Percentiles rank a stretch among this genome's conserved stretches.
Evolutionary conservation across 2,329 filamentous ascomycete genomes (phyloP).

Genomic region (Chaetomiaceae sp.): DNA sequence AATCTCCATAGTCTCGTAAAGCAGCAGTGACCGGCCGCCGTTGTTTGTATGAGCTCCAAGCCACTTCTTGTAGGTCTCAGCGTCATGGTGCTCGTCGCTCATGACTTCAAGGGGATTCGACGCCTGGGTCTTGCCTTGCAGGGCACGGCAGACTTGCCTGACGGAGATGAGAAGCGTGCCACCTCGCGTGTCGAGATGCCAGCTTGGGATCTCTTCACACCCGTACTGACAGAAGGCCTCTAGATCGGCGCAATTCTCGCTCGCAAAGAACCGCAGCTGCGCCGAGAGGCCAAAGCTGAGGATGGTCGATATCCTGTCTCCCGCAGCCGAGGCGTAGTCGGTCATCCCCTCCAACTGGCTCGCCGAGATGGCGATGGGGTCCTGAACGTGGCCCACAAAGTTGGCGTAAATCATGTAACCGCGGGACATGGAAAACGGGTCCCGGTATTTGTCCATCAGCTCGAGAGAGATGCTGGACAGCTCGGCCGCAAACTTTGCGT

Average conservation of each 20-base stretch:
- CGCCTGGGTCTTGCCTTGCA: conserved; percentile 65
- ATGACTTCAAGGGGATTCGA: conserved; percentile 51
- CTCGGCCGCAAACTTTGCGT: conserved; percentile 61
- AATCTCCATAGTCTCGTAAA: conserved; percentile 64
- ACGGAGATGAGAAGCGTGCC: conserved; percentile 62
- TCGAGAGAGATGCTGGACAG: conserved; percentile 57
- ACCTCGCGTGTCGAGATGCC: conserved; percentile 64
- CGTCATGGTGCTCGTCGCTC: conserved; percentile 61
- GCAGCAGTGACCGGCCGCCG: conserved; percentile 56
- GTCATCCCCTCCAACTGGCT: conserved; percentile 58
- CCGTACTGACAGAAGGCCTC: conserved; percentile 65
- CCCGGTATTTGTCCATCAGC: conserved; percentile 56
- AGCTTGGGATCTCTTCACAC: conserved; percentile 68
- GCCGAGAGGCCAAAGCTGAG: conserved; percentile 64
- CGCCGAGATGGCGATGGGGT: conserved; percentile 53
- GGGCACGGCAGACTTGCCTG: conserved; percentile 59
- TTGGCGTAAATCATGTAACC: conserved; percentile 63
- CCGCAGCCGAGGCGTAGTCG: conserved; percentile 59
- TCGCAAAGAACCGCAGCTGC: conserved; percentile 61
- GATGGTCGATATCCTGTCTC: conserved; percentile 66
- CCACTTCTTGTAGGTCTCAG: conserved; percentile 54
- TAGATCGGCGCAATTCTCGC: conserved; percentile 62
- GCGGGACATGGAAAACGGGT: conserved; percentile 60
- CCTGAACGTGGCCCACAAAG: conserved; percentile 64
- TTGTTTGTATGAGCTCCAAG: conserved; percentile 46